Conservation (phyloP, 208 protist genomes). For the Trypanosoma melophagium region DNA sequence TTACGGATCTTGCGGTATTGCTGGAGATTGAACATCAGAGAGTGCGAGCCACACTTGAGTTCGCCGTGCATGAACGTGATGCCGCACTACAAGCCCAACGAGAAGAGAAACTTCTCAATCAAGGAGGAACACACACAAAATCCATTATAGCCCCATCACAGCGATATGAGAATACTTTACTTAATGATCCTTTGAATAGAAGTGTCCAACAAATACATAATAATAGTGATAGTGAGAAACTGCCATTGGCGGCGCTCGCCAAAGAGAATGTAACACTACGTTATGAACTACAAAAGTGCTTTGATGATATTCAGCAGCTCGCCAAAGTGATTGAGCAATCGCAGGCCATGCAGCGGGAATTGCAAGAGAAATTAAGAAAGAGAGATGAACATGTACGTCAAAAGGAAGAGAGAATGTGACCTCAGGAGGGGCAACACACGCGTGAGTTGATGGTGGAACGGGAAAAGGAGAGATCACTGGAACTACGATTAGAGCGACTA, state of each 20-base stretch:
- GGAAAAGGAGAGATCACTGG: constrained; percentile 9
- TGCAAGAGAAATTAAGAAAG: constrained; percentile 4
- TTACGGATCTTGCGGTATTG: constrained; percentile 2
- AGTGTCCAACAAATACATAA: no score
- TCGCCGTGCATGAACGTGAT: constrained; percentile 19
- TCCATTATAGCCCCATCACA: no score
- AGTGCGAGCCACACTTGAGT: constrained; percentile 10
- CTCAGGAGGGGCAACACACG: neutral
- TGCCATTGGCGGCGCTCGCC: neutral
- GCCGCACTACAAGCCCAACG: constrained; percentile 12
- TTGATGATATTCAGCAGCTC: constrained; percentile 24
- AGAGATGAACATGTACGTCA: neutral
- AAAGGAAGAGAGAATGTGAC: neutral
- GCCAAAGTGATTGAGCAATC: constrained; percentile 1
- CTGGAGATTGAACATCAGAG: constrained; percentile 2
- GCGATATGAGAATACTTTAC: no score
- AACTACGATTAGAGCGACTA: neutral
- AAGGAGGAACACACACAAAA: neutral
- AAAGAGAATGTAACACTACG: constrained; percentile 16
- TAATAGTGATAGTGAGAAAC: no score
- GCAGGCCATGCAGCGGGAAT: neutral
- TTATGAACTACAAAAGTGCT: constrained; percentile 20
- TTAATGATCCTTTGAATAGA: no score
- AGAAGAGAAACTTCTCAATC: constrained; percentile 4
- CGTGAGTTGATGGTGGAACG: constrained; percentile 4